A percentile compares a stretch with the other conserved stretches of the same genome.
Conservation (phyloP, 495 filamentous ascomycete genomes). For the Xylaria venustula region DNA sequence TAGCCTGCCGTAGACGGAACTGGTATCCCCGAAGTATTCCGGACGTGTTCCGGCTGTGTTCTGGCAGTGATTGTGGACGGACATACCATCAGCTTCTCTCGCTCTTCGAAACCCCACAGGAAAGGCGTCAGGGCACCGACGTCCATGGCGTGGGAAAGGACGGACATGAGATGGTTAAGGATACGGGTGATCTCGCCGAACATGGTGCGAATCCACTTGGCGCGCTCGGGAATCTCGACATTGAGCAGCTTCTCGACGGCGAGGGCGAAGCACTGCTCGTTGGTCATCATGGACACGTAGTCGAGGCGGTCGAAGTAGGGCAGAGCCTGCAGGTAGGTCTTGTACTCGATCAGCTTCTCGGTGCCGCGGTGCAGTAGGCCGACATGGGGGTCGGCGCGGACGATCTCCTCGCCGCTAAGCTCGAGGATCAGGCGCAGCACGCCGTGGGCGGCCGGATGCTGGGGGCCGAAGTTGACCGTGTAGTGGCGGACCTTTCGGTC, state of each 20-base stretch:
- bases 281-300: conserved; percentile 99
- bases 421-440: conserved; percentile 98
- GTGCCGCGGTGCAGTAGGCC: conserved; percentile 95
- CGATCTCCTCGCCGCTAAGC: conserved; percentile 95
- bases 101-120: conserved; percentile 99
- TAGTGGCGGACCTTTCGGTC: conserved; percentile 95
- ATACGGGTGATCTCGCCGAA: conserved; percentile 96
- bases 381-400: conserved; percentile 95
- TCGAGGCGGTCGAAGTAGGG: conserved; percentile 99
- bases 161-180: conserved; percentile 97
- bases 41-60: not conserved
- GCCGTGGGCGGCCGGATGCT: conserved; percentile 98
- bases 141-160: conserved; percentile 98
- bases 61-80: conserved; percentile 23
- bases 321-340: conserved; percentile 96
- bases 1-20: not conserved
- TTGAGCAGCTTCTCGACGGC: conserved; percentile 98
- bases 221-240: conserved; percentile 90
- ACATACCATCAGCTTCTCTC: conserved; percentile 97
- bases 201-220: conserved; percentile 95
- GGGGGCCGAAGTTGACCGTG: conserved; percentile 99
- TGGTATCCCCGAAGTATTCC: not conserved
- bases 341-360: conserved; percentile 99
- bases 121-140: conserved; percentile 98
- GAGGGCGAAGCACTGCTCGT: conserved; percentile 95